Conservation (phyloP, 768 basidiomycete species). For the Lactarius psammicola region DNA sequence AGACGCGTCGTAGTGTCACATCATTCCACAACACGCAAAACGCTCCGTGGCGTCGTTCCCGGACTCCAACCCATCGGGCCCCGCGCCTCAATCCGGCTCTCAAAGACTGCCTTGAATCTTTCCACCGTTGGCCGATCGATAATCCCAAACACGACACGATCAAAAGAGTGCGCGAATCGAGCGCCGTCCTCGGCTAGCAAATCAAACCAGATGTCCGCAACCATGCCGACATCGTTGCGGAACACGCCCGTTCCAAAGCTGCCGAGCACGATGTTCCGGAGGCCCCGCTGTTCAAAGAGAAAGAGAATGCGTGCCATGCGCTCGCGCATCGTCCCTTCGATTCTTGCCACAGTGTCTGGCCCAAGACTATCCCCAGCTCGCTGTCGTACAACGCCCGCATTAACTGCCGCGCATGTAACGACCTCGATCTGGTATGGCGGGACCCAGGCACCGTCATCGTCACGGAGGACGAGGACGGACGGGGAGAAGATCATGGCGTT, state of each 20-base stretch:
- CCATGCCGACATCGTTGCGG: conserved; percentile 54
- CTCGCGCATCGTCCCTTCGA: conserved; percentile 61
- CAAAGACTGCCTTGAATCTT: conserved; percentile 42
- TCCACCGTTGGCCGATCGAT: conserved; percentile 50
- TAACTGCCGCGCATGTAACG: conserved; percentile 72
- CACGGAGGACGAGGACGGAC: conserved; percentile 56
- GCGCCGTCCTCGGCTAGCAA: conserved; percentile 49
- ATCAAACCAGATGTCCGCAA: conserved; percentile 66
- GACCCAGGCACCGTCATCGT: conserved; percentile 57
- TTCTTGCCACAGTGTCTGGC: conserved; percentile 34
- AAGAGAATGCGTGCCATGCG: conserved; percentile 67
- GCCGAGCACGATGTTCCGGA: conserved; percentile 61
- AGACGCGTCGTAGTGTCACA: conserved; percentile 55
- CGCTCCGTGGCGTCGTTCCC: conserved; percentile 2
- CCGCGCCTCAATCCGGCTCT: conserved; percentile 23
- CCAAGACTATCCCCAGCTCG: conserved; percentile 8
- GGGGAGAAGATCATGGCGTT: conserved; percentile 79
- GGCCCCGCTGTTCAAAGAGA: conserved; percentile 61
- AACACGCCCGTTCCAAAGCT: conserved; percentile 82
- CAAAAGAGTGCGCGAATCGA: conserved; percentile 58
- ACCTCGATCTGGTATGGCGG: conserved; percentile 62
- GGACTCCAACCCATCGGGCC: not conserved
- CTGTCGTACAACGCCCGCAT: conserved; percentile 53
- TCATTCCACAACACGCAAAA: conserved; percentile 21
- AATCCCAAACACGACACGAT: conserved; percentile 66